A percentile compares a stretch with the other conserved stretches of the same genome.
These are phyloP conservation scores for Cenchrus americanus DNA, from an alignment of 176 grass and related monocot genomes.

Conservation along the genomic window DNA sequence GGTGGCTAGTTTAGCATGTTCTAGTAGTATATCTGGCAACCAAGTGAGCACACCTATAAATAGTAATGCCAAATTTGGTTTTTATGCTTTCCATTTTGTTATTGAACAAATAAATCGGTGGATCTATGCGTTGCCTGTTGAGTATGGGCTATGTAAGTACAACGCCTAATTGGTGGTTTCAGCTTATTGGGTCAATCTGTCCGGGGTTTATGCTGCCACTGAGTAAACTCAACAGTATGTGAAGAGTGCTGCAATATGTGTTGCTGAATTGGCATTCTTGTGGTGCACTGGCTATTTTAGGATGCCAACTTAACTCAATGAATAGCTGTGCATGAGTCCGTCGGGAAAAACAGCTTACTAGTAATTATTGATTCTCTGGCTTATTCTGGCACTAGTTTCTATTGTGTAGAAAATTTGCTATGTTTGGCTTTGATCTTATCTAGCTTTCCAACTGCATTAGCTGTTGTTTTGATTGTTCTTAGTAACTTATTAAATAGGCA, in stretches of 20 bases:
- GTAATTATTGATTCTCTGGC: neutral
- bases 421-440: neutral
- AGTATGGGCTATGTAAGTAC: neutral
- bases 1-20: slow-evolving; percentile 25
- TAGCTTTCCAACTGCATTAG: neutral
- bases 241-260: neutral
- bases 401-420: neutral
- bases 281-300: neutral
- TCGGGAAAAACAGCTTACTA: neutral
- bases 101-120: neutral
- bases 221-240: neutral
- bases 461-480: neutral
- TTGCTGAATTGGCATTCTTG: neutral
- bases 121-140: slow-evolving; percentile 7
- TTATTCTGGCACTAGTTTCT: neutral
- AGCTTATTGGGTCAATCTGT: neutral
- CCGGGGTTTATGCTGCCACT: neutral
- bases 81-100: neutral
- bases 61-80: neutral
- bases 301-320: neutral
- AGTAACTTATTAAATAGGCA: neutral
- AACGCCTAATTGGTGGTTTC: neutral
- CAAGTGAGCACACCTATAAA: neutral
- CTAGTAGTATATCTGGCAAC: neutral
- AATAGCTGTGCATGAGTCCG: neutral